A percentile compares a stretch with the other conserved stretches of the same genome.
Conservation (phyloP, 306 rosid genomes). For the Dicorynia guianensis region DNA sequence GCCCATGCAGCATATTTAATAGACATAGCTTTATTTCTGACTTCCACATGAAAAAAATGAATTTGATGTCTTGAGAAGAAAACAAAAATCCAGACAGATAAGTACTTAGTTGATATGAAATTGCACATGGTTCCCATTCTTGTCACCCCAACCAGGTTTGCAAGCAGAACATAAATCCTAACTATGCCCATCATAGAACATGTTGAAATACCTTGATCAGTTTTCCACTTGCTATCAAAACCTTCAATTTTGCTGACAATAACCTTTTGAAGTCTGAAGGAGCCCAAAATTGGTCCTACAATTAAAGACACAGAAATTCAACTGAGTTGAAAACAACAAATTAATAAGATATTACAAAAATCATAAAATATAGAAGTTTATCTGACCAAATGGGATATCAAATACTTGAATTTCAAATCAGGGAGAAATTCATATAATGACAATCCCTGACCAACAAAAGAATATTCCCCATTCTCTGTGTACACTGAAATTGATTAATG, state of each 20-base stretch:
- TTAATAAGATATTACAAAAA: not conserved
- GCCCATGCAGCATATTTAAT: too few species aligned
- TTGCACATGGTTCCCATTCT: not conserved
- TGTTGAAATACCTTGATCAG: conserved; percentile 68
- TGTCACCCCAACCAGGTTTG: conserved; percentile 15
- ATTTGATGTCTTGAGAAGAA: too few species aligned
- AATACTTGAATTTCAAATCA: not conserved
- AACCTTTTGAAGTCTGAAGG: conserved; percentile 84
- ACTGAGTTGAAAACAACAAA: conserved; percentile 30
- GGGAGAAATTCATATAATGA: conserved; percentile 6
- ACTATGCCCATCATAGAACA: conserved; percentile 23
- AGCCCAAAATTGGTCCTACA: conserved; percentile 88
- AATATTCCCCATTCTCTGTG: not conserved
- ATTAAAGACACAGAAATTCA: conserved; percentile 24
- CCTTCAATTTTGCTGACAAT: conserved; percentile 78
- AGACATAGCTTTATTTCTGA: too few species aligned
- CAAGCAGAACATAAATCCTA: conserved; percentile 8
- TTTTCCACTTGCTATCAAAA: conserved; percentile 75
- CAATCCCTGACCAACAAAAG: conserved; percentile 21
- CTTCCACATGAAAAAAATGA: too few species aligned
- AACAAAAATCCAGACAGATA: too few species aligned
- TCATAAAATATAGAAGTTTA: conserved; percentile 1
- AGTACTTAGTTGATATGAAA: not conserved
- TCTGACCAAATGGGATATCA: conserved; percentile 23
- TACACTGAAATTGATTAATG: conserved; percentile 21